Percentiles rank a stretch among this genome's conserved stretches.
phyloP scores from a whole-genome alignment of 345 rosid genomes.

The Anastatica hierochuntica region DNA sequence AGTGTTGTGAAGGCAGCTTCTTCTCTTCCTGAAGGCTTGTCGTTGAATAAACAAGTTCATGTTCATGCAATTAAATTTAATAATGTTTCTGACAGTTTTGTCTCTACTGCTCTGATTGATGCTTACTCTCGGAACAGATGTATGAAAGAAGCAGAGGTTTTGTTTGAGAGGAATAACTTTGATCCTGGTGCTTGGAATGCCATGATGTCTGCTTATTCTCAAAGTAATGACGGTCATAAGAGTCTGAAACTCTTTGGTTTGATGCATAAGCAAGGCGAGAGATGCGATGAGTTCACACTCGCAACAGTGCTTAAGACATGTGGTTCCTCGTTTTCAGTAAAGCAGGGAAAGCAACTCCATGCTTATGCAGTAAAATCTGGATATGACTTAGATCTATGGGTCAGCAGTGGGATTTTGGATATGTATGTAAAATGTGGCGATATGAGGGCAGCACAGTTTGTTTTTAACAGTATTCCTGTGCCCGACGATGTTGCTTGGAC shows the following conservation, averaged over 20 bases:
- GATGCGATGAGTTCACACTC: conserved; percentile 37
- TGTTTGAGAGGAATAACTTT: conserved; percentile 29
- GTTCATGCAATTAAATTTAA: conserved; percentile 37
- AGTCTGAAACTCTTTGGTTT: conserved; percentile 35
- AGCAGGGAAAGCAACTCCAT: conserved; percentile 45
- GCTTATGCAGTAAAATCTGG: conserved; percentile 38
- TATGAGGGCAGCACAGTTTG: conserved; percentile 36
- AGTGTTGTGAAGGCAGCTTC: conserved; percentile 46
- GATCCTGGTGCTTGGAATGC: conserved; percentile 49
- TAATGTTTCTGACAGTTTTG: conserved; percentile 29
- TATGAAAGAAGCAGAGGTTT: conserved; percentile 42
- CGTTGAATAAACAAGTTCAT: conserved; percentile 41
- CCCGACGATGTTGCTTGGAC: conserved; percentile 69
- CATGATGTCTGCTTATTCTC: conserved; percentile 46
- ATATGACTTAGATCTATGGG: conserved; percentile 35
- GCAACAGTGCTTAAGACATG: conserved; percentile 46
- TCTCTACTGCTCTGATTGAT: conserved; percentile 49
- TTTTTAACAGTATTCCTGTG: conserved; percentile 31
- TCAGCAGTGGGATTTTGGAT: conserved; percentile 48
- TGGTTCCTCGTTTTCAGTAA: conserved; percentile 30
- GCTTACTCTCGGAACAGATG: conserved; percentile 37
- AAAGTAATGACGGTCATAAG: conserved; percentile 26
- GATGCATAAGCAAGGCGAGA: conserved; percentile 38
- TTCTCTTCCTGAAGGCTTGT: conserved; percentile 34
- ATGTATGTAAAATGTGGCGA: conserved; percentile 56